These are phyloP conservation scores for Fusarium verticillioides DNA, from an alignment of 2,329 filamentous ascomycete genomes.

Conservation along the genomic window DNA sequence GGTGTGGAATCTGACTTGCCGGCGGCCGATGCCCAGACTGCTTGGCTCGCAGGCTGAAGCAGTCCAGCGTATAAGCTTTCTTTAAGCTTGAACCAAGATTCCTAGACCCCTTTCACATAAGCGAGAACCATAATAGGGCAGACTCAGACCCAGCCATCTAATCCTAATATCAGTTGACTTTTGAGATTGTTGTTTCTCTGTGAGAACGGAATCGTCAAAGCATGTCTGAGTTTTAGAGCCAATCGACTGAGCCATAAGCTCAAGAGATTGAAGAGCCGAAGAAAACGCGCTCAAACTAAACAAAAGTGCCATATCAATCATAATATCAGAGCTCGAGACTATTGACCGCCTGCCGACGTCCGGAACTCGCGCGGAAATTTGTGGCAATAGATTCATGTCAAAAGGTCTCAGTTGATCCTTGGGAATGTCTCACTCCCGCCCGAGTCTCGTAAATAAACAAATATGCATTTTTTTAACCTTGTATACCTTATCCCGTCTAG, in stretches of 20 bases:
- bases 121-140: neutral
- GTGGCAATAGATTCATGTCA: neutral
- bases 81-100: neutral
- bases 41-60: neutral
- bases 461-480: slow-evolving; percentile 34
- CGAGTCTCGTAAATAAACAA: slow-evolving; percentile 11
- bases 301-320: neutral
- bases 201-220: neutral
- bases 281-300: neutral
- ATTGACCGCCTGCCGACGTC: neutral
- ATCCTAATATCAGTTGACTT: neutral
- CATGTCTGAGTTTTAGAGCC: neutral
- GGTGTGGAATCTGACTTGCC: neutral
- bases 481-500: slow-evolving; percentile 4
- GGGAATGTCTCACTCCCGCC: neutral
- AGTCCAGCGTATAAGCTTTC: slow-evolving; percentile 5
- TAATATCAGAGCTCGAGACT: too few species aligned
- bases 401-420: slow-evolving; percentile 1
- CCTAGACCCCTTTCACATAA: neutral
- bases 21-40: slow-evolving; percentile 22
- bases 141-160: neutral
- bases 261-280: fast-evolving
- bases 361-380: slow-evolving; percentile 1
- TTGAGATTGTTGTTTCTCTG: neutral
- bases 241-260: neutral